phyloP scores from a whole-genome alignment of 257 asterid species.

The Solanum ahanhuiri region DNA sequence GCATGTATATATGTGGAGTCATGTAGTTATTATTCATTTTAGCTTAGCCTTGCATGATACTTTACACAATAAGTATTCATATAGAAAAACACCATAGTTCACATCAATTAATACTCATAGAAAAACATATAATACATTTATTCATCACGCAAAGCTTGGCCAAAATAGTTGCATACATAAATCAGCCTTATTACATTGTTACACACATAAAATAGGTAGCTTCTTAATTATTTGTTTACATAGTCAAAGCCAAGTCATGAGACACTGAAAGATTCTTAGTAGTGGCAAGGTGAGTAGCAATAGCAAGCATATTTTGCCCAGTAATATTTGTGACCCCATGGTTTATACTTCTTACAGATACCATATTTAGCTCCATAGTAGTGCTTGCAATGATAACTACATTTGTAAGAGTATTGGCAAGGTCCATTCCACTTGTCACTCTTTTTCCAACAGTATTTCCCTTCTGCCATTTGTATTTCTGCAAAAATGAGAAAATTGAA shows the following conservation, averaged over 20 bases:
- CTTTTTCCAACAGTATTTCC: too few relatives aligned
- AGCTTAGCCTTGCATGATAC: too few relatives aligned
- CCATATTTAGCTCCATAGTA: too few relatives aligned
- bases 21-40: too few relatives aligned
- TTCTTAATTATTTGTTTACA: not conserved
- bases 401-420: too few relatives aligned
- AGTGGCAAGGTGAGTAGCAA: not conserved
- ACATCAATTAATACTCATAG: not conserved
- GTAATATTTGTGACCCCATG: not conserved
- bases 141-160: not conserved
- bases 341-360: too few relatives aligned
- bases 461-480: too few relatives aligned
- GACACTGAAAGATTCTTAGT: not conserved
- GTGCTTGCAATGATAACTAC: too few relatives aligned
- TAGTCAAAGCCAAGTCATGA: not conserved
- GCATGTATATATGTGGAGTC: too few relatives aligned
- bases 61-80: too few relatives aligned
- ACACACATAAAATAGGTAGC: not conserved
- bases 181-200: not conserved
- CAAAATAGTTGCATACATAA: not conserved
- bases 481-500: not conserved
- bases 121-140: not conserved
- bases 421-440: too few relatives aligned
- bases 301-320: not conserved
- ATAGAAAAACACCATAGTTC: not conserved